These are phyloP conservation scores for Lipomyces orientalis DNA, from an alignment of 805 yeast genomes.

Conservation along the genomic window DNA sequence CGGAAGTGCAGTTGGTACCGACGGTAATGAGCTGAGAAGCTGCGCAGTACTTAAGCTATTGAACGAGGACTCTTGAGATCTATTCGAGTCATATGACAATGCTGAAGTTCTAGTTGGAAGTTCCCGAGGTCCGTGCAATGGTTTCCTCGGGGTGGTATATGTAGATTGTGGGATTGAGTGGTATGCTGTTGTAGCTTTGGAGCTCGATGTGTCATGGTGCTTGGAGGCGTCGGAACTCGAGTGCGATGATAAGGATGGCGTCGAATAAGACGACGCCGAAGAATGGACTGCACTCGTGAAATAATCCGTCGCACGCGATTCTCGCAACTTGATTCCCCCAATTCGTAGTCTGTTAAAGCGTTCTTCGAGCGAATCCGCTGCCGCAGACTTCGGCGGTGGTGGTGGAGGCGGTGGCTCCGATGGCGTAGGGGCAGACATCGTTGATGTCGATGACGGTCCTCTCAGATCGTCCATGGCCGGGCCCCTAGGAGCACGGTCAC, in stretches of 20 bases:
- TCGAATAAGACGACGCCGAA: background rate
- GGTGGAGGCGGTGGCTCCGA: background rate
- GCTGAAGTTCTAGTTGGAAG: background rate
- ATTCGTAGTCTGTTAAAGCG: slow-evolving; percentile 13
- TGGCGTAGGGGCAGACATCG: background rate
- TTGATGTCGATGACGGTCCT: slow-evolving; percentile 2
- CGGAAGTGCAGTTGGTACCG: slow-evolving; percentile 12
- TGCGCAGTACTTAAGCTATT: background rate
- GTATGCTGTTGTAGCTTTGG: slow-evolving; percentile 6
- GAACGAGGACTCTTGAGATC: background rate
- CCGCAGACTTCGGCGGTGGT: slow-evolving; percentile 1
- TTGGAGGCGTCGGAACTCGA: slow-evolving; percentile 9
- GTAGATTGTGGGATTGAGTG: background rate
- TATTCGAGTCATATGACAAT: background rate
- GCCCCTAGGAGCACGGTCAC: background rate
- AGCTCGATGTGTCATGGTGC: slow-evolving; percentile 11
- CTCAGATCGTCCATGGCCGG: slow-evolving; percentile 8
- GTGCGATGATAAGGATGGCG: slow-evolving; percentile 20
- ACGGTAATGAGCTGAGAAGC: slow-evolving; percentile 3
- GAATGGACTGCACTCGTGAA: background rate
- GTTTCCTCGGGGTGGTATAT: slow-evolving; percentile 5
- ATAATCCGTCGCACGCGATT: background rate
- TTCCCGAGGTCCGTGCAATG: slow-evolving; percentile 13
- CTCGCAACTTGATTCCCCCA: background rate
- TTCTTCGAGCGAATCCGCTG: slow-evolving; percentile 7